Percentiles rank a stretch among this genome's conserved stretches.
Evolutionary conservation across 768 basidiomycete genomes (phyloP).

Genomic region (Boletus sp.): DNA sequence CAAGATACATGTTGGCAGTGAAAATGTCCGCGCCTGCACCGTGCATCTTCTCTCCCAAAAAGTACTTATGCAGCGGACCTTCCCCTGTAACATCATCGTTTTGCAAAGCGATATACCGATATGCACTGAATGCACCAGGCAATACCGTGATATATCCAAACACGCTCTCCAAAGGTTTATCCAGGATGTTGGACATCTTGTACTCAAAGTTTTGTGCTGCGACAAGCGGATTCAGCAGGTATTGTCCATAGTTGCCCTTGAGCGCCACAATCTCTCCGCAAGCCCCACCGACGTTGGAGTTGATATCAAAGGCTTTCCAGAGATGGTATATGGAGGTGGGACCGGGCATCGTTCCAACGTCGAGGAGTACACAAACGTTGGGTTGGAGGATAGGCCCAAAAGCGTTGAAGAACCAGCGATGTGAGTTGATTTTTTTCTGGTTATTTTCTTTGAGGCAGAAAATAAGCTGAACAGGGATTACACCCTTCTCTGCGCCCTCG

Average conservation of each 20-base stretch:
- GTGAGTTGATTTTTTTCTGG: constrained; percentile 95
- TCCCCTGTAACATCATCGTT: constrained; percentile 73
- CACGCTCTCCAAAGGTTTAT: constrained; percentile 86
- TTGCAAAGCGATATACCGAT: constrained; percentile 86
- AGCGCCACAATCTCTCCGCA: constrained; percentile 96
- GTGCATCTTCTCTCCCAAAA: constrained; percentile 94
- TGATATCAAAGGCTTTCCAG: constrained; percentile 94
- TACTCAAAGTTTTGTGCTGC: constrained; percentile 95
- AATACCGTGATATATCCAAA: constrained; percentile 96
- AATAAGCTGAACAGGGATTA: constrained; percentile 88
- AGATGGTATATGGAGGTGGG: constrained; percentile 88
- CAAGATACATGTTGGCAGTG: constrained; percentile 95
- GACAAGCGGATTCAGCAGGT: constrained; percentile 82
- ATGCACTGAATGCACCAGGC: constrained; percentile 91
- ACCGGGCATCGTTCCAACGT: constrained; percentile 85
- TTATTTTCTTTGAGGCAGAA: constrained; percentile 94
- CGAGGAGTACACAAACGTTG: constrained; percentile 89
- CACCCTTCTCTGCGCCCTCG: constrained; percentile 73
- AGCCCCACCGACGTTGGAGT: constrained; percentile 87
- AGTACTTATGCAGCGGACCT: constrained; percentile 93
- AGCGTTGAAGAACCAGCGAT: constrained; percentile 94
- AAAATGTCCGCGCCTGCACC: constrained; percentile 88
- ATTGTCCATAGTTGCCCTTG: constrained; percentile 79
- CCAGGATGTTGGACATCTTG: constrained; percentile 91
- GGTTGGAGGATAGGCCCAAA: constrained; percentile 81